These are phyloP conservation scores for Chaetomiaceae sp. DNA, from an alignment of 2,329 filamentous ascomycete genomes.

Conservation along the genomic window DNA sequence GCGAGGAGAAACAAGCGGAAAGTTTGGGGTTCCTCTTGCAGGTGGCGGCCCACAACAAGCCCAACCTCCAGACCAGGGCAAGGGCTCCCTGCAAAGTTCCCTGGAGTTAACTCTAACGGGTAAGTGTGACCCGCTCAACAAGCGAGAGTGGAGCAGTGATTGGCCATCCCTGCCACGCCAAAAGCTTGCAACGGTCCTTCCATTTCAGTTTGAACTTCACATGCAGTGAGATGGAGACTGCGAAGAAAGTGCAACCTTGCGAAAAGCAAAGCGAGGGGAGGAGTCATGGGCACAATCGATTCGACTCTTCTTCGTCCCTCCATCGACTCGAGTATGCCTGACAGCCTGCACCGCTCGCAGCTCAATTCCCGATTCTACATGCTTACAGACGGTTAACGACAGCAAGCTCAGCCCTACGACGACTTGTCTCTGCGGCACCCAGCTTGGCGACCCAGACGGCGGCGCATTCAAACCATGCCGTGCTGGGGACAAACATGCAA, in stretches of 20 bases:
- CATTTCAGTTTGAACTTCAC: slow-evolving; percentile 1
- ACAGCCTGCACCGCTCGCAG: not conserved
- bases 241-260: not conserved
- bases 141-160: not conserved
- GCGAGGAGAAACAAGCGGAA: too few species aligned
- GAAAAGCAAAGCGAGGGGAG: not conserved
- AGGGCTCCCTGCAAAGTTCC: not conserved
- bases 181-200: slow-evolving; percentile 15
- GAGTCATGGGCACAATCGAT: too few species aligned
- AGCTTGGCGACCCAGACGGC: slow-evolving; percentile 10
- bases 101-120: not conserved
- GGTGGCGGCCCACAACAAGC: too few species aligned
- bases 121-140: not conserved
- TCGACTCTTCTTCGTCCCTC: not conserved
- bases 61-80: not conserved
- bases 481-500: not conserved
- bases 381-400: not conserved
- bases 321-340: not conserved
- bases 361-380: not conserved
- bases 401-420: slow-evolving; percentile 11
- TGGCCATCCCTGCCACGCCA: slow-evolving; percentile 7
- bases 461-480: not conserved
- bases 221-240: not conserved
- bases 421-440: not conserved
- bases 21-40: too few species aligned